Evolutionary conservation across 2,329 filamentous ascomycete species (phyloP).

Genomic region (Colletotrichum plurivorum): DNA sequence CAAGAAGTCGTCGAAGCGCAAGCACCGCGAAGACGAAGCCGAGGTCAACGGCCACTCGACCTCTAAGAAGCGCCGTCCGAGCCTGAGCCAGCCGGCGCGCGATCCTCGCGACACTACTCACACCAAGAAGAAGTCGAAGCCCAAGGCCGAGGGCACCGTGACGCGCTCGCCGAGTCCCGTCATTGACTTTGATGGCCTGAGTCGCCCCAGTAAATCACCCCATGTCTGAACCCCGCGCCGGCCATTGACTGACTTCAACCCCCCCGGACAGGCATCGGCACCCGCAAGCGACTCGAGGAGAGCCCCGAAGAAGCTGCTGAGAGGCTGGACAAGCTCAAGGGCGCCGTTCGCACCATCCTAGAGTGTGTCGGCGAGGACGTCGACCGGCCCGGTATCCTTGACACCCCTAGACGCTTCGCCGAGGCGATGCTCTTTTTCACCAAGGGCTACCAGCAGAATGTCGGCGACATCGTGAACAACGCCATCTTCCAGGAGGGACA

Average conservation of each 20-base stretch:
- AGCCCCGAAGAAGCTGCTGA: constrained; percentile 63
- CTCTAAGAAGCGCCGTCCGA: constrained; percentile 58
- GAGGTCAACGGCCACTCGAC: constrained; percentile 50
- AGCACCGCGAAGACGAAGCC: constrained; percentile 41
- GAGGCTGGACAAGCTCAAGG: constrained; percentile 71
- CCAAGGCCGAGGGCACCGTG: constrained; percentile 45
- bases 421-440: constrained; percentile 97
- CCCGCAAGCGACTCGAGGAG: constrained; percentile 73
- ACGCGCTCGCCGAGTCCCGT: constrained; percentile 60
- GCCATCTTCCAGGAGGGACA: constrained; percentile 98
- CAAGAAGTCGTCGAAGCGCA: constrained; percentile 44
- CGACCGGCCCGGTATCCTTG: constrained; percentile 74
- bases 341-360: constrained; percentile 75
- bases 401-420: constrained; percentile 87
- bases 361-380: constrained; percentile 80
- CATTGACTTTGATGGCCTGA: constrained; percentile 74
- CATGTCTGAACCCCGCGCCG: constrained; percentile 19
- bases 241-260: constrained; percentile 40
- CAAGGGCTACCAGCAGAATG: constrained; percentile 95
- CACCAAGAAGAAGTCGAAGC: constrained; percentile 51
- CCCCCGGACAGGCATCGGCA: constrained; percentile 67
- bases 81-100: constrained; percentile 72
- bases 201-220: constrained; percentile 64
- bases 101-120: constrained; percentile 70
- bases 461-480: constrained; percentile 90